Percentiles rank a stretch among this genome's conserved stretches.
Evolutionary conservation across 345 rosid genomes (phyloP).

Genomic region (Eucalyptus regnans): DNA sequence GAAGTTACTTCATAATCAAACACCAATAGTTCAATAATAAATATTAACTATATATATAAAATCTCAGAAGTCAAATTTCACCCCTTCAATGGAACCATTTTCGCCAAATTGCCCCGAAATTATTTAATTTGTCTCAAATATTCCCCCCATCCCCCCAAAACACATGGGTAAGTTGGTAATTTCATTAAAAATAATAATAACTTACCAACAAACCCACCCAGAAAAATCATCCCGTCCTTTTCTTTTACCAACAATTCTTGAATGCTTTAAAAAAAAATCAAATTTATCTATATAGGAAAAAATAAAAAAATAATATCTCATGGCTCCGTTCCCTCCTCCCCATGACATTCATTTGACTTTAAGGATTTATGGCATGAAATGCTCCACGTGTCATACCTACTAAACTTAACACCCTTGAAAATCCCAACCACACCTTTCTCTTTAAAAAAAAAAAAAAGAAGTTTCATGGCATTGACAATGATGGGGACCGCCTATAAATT

Average conservation of each 20-base stretch:
- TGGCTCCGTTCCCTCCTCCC: neutral
- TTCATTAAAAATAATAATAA: neutral
- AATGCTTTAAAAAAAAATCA: neutral
- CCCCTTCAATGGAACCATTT: no score
- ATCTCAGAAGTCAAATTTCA: no score
- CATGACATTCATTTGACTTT: accelerated
- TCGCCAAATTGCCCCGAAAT: no score
- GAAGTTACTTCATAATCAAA: no score
- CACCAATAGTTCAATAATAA: no score
- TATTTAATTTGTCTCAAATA: no score
- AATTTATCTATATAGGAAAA: neutral
- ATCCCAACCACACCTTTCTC: neutral
- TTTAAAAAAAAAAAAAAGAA: neutral
- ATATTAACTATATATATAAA: no score
- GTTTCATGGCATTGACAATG: neutral
- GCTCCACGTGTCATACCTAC: neutral
- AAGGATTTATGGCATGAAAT: neutral
- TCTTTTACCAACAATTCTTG: neutral
- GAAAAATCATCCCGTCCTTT: neutral
- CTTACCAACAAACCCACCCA: neutral
- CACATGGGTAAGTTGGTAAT: no score
- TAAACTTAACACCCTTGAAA: neutral
- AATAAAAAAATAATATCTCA: neutral
- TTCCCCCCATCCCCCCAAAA: no score
- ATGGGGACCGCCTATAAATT: neutral